Percentiles rank a stretch among this genome's conserved stretches.
phyloP scores from a whole-genome alignment of 805 yeast genomes.

The Candida cerambycidarum region DNA sequence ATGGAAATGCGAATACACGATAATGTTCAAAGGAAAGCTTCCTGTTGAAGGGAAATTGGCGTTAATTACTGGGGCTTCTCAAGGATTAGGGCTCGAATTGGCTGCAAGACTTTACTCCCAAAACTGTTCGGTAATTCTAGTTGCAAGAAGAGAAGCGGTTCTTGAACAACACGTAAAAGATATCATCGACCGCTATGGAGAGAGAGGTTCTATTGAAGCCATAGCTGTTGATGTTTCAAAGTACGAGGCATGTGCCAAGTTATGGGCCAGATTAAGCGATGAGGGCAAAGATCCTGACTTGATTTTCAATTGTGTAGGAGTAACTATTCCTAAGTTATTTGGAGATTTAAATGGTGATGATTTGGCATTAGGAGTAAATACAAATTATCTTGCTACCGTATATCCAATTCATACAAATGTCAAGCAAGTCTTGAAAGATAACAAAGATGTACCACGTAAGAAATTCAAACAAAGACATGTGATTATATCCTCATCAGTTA shows the following conservation, averaged over 20 bases:
- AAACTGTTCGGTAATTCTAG: conserved; percentile 67
- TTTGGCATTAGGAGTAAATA: conserved; percentile 57
- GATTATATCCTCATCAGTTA: conserved; percentile 66
- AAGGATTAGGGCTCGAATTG: conserved; percentile 84
- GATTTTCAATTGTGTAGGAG: conserved; percentile 86
- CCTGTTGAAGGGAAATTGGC: conserved; percentile 52
- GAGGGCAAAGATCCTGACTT: conserved; percentile 59
- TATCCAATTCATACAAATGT: conserved; percentile 67
- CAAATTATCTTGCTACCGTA: conserved; percentile 73
- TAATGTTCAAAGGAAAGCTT: conserved; percentile 12
- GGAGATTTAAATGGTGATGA: conserved; percentile 61
- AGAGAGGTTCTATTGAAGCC: conserved; percentile 29
- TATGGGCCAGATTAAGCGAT: conserved; percentile 36
- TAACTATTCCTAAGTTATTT: conserved; percentile 76
- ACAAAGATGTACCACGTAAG: conserved; percentile 5
- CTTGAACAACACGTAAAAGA: conserved; percentile 48
- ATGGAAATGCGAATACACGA: conserved; percentile 1
- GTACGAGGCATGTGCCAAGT: conserved; percentile 48
- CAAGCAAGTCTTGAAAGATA: conserved; percentile 32
- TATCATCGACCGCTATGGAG: conserved; percentile 33
- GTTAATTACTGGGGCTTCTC: conserved; percentile 90
- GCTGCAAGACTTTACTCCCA: conserved; percentile 54
- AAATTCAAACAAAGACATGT: conserved; percentile 51
- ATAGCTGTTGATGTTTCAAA: conserved; percentile 64
- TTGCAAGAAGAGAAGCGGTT: conserved; percentile 72